Conservation (phyloP, 2,329 filamentous ascomycete genomes). For the Grosmannia penicillata region DNA sequence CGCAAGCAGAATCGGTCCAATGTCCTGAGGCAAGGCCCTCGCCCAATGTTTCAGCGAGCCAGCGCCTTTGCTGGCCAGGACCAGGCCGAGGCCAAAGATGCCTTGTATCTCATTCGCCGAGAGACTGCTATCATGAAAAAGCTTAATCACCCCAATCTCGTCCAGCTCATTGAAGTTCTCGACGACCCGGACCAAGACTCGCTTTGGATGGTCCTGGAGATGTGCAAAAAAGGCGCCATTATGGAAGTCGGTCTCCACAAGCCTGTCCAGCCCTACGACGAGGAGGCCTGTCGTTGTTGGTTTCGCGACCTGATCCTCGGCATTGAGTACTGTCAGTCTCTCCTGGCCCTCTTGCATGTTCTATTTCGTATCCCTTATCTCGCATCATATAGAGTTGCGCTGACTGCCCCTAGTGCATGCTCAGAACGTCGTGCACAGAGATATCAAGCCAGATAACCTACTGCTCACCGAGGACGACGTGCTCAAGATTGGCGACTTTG, state of each 20-base stretch:
- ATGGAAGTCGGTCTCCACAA: slow-evolving; percentile 93
- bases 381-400: too few relatives aligned
- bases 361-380: too few relatives aligned
- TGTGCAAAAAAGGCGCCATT: slow-evolving; percentile 95
- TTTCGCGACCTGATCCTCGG: slow-evolving; percentile 90
- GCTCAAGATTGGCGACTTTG: slow-evolving; percentile 96
- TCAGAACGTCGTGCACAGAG: slow-evolving; percentile 86
- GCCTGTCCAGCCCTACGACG: slow-evolving; percentile 63
- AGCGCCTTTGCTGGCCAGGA: slow-evolving; percentile 31
- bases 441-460: slow-evolving; percentile 96
- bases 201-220: slow-evolving; percentile 95
- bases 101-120: slow-evolving; percentile 78
- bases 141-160: slow-evolving; percentile 85
- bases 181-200: slow-evolving; percentile 94
- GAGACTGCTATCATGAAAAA: slow-evolving; percentile 99
- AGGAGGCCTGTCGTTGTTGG: slow-evolving; percentile 75
- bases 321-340: slow-evolving; percentile 69
- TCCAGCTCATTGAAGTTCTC: slow-evolving; percentile 81
- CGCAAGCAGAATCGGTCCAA: slow-evolving; percentile 84
- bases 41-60: slow-evolving; percentile 24
- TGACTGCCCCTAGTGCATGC: slow-evolving; percentile 86
- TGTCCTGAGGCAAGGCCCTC: slow-evolving; percentile 45
- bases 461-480: slow-evolving; percentile 80
- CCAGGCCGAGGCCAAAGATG: slow-evolving; percentile 48
- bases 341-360: neutral